Percentiles rank a stretch among this genome's conserved stretches.
Evolutionary conservation across 108 stramenopile genomes (phyloP).

Genomic region (Aureococcus anophagefferens): DNA sequence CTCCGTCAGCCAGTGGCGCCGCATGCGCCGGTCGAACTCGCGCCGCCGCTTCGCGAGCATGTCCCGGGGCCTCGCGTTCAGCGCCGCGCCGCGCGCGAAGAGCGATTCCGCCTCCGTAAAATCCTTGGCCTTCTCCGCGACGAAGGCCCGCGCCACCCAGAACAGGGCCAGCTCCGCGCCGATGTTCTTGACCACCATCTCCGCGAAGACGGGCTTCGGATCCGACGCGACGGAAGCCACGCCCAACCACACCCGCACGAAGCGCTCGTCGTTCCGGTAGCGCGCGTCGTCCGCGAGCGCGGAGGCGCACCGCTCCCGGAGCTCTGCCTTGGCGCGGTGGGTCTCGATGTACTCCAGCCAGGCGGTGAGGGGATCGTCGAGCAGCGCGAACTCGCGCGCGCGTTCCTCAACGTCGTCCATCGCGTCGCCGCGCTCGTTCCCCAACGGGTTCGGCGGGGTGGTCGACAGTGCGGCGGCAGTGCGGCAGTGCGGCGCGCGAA

Average conservation of each 20-base stretch:
- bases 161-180: background rate
- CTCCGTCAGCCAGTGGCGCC: background rate
- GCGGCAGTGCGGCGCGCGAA: too few species aligned
- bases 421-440: too few species aligned
- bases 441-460: too few species aligned
- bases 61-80: background rate
- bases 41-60: background rate
- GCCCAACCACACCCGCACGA: slow-evolving; percentile 31
- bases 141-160: background rate
- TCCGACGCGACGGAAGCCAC: slow-evolving; percentile 18
- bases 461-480: too few species aligned
- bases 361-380: background rate
- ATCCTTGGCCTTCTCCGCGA: slow-evolving; percentile 8
- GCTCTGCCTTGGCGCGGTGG: too few species aligned
- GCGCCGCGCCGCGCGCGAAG: background rate
- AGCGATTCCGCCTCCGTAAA: background rate
- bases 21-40: background rate
- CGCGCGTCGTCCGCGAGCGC: too few species aligned
- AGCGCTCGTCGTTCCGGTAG: slow-evolving; percentile 11
- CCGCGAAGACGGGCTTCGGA: background rate
- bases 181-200: background rate
- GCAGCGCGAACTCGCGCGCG: too few species aligned
- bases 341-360: background rate
- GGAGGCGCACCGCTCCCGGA: too few species aligned
- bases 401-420: too few species aligned